phyloP scores from a whole-genome alignment of 306 rosid species.

The Gillenia trifoliata region DNA sequence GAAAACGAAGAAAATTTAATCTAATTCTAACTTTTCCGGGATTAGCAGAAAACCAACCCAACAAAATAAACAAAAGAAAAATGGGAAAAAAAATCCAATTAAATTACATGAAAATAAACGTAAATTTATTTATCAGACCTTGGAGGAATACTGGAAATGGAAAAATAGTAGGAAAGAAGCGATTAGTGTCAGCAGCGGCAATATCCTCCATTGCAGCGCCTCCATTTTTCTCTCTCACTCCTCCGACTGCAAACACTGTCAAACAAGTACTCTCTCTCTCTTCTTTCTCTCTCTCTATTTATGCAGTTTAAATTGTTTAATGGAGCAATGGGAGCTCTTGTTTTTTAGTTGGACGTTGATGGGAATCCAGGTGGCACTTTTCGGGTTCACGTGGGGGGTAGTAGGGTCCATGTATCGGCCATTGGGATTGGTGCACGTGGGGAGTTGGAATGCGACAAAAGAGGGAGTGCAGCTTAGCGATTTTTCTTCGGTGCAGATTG shows the following conservation, averaged over 20 bases:
- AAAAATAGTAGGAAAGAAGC: slow-evolving; percentile 42
- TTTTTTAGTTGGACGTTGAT: background rate
- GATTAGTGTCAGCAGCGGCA: slow-evolving; percentile 46
- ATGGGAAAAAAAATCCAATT: background rate
- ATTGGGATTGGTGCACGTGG: background rate
- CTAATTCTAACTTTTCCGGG: background rate
- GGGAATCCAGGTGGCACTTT: background rate
- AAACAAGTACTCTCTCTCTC: background rate
- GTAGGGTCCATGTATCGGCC: background rate
- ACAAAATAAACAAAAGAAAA: background rate
- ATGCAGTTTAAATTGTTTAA: background rate
- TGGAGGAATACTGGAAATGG: slow-evolving; percentile 27
- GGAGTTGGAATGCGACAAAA: background rate
- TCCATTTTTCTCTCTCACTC: slow-evolving; percentile 32
- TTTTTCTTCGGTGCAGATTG: too few relatives aligned
- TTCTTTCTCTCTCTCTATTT: too few relatives aligned
- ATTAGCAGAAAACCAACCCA: background rate
- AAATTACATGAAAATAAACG: background rate
- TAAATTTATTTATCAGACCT: slow-evolving; percentile 6
- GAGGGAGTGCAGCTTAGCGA: background rate
- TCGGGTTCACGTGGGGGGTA: background rate
- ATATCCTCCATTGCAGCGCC: slow-evolving; percentile 49
- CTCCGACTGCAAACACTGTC: background rate
- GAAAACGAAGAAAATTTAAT: background rate
- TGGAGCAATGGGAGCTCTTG: background rate